Base-by-base conservation (phyloP, 2,329 filamentous ascomycete genomes). In the Aspergillus ruber region DNA sequence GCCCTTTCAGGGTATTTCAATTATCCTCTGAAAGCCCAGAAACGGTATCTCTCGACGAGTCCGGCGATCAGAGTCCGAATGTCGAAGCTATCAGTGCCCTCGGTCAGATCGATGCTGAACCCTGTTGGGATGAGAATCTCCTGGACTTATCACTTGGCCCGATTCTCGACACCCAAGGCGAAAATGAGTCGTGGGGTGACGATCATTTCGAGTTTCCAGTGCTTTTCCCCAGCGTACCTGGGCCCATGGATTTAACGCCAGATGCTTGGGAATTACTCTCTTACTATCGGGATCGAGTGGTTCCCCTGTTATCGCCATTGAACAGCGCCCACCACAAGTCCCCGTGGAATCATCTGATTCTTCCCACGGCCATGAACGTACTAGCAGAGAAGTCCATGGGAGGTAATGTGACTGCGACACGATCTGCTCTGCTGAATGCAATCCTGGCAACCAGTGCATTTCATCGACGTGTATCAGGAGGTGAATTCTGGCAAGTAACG, bases 391-490 rank as follows among this genome's bases (percentile, higher is more conserved):
- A 74, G 0, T 67, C 69, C 0, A 56, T 75, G 1, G 72, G 69
- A 38, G 72, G 55, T 1, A 56, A 70, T 0, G 68, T 66, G 10
- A 61, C 70, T 46, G 69, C 71, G 0, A 62, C 67, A 15, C 59
- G 65, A 4, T 66, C 65, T 1, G 64, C 68, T 7, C 66, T 75
- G 13, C 66, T 75, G 13, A 70, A 68, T 32, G 66, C 66, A 0
- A 65, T 71, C 0, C 53, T 76, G 2, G 65, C 72, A 1, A 68
- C 72, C 6, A 73, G 71, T 38, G 73, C 73, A 0, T 68, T 72
- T n/a, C 69, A 69, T 35, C 54, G 74, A 0, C 57, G 66, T 6
- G 58, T 61, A 17, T 50, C 50, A 21, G 2, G 38, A 10, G 5
- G 6, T 17, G 43, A 54, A 8, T 58, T 54, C 5, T 71, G 69